Evolutionary conservation across 257 asterid species (phyloP).

Genomic region (Solanum clarkiae): DNA sequence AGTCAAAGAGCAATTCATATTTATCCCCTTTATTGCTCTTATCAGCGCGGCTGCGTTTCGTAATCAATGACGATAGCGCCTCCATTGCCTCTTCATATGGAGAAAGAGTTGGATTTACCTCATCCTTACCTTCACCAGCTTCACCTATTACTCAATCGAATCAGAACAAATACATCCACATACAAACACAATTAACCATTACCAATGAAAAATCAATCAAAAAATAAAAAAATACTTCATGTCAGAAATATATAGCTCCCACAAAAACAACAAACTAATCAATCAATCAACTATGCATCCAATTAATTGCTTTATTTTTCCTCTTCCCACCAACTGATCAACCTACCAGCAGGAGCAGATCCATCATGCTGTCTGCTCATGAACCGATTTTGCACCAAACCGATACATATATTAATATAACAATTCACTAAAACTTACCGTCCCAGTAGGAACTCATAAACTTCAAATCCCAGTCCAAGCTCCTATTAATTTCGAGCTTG

Average conservation of each 20-base stretch:
- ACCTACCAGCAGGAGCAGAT: background rate
- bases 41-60: conserved; percentile 91
- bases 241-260: background rate
- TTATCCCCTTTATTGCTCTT: conserved; percentile 75
- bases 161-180: background rate
- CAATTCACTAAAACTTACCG: background rate
- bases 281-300: background rate
- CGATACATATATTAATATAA: background rate
- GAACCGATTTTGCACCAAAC: background rate
- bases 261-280: background rate
- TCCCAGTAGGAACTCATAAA: background rate
- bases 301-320: background rate
- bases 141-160: background rate
- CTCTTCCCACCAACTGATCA: background rate
- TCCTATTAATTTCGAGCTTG: background rate
- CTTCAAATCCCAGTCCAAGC: background rate
- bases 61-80: conserved; percentile 82
- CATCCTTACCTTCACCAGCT: conserved; percentile 27
- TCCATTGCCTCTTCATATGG: conserved; percentile 88
- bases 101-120: conserved; percentile 18
- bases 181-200: background rate
- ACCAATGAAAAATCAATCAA: background rate
- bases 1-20: conserved; percentile 67
- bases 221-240: background rate
- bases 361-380: background rate